A percentile compares a stretch with the other conserved stretches of the same genome.
These are phyloP conservation scores for Boletellus ananiceps DNA, from an alignment of 768 basidiomycete genomes.

Conservation along the genomic window DNA sequence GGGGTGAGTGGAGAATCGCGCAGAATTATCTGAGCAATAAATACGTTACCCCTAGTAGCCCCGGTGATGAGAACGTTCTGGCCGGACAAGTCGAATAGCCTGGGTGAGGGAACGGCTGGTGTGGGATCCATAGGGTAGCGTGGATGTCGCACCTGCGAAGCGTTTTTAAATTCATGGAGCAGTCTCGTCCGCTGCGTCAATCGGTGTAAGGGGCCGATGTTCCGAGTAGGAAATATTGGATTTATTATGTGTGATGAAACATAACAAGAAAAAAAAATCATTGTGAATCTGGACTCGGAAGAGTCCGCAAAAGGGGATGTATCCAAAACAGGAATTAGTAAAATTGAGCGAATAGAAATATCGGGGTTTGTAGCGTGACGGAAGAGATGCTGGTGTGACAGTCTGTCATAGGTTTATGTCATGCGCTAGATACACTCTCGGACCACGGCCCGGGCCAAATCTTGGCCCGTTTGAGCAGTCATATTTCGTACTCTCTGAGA, in stretches of 20 bases:
- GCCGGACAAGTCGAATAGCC: conserved; percentile 64
- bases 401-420: conserved; percentile 26
- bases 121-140: conserved; percentile 46
- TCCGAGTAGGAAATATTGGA: conserved; percentile 14
- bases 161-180: conserved; percentile 21
- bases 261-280: conserved; percentile 9
- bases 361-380: conserved; percentile 23
- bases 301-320: conserved; percentile 8
- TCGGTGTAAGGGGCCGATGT: conserved; percentile 29
- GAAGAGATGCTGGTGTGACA: conserved; percentile 18
- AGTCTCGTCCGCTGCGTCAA: conserved; percentile 26
- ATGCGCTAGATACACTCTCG: conserved; percentile 20
- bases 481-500: conserved; percentile 29
- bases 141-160: conserved; percentile 3
- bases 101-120: conserved; percentile 43
- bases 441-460: conserved; percentile 31
- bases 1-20: conserved; percentile 14
- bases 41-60: conserved; percentile 62
- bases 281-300: conserved; percentile 11
- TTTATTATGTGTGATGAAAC: conserved; percentile 5
- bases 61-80: conserved; percentile 78
- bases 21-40: conserved; percentile 11
- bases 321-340: conserved; percentile 22
- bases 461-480: conserved; percentile 21
- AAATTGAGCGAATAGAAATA: conserved; percentile 20